Conservation (phyloP, 2,329 filamentous ascomycete species). For the Lecanicillium sp. region DNA sequence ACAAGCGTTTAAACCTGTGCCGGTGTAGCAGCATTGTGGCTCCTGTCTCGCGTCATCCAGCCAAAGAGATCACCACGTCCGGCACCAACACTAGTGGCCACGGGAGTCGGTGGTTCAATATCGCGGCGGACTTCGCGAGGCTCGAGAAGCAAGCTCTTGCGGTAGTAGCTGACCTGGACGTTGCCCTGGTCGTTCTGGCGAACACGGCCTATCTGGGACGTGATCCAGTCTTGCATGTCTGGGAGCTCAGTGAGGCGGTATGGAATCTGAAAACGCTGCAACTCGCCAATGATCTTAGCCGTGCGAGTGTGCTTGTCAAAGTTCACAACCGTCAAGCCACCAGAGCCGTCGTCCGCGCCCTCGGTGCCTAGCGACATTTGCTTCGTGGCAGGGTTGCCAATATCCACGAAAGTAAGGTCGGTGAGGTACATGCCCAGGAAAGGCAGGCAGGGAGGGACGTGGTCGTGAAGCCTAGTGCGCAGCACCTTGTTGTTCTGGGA, state of each 20-base stretch:
- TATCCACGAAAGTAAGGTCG: constrained; percentile 89
- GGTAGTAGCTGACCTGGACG: constrained; percentile 62
- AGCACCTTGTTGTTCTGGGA: constrained; percentile 87
- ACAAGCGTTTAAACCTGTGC: constrained; percentile 16
- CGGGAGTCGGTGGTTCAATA: constrained; percentile 27
- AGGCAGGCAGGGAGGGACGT: constrained; percentile 85
- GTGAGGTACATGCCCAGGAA: constrained; percentile 96
- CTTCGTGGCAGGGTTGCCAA: constrained; percentile 83
- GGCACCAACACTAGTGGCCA: constrained; percentile 24
- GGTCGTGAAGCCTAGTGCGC: constrained; percentile 74
- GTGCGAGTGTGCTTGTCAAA: constrained; percentile 96
- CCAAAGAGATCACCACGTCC: constrained; percentile 39
- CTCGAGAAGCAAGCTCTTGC: constrained; percentile 78
- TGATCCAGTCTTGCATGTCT: constrained; percentile 91
- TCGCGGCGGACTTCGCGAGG: constrained; percentile 52
- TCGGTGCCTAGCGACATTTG: constrained; percentile 50
- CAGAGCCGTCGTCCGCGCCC: constrained; percentile 55
- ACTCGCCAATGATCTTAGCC: constrained; percentile 89
- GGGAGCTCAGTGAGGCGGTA: constrained; percentile 77
- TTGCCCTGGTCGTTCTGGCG: constrained; percentile 53
- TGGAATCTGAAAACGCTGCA: constrained; percentile 93
- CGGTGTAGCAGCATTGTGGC: constrained; percentile 23
- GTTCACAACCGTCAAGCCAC: constrained; percentile 78
- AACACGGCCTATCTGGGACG: constrained; percentile 72
- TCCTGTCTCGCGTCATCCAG: constrained; percentile 46